Percentiles rank a stretch among this genome's conserved stretches.
phyloP scores from a whole-genome alignment of 805 yeast genomes.

The Pichia deserticola region DNA sequence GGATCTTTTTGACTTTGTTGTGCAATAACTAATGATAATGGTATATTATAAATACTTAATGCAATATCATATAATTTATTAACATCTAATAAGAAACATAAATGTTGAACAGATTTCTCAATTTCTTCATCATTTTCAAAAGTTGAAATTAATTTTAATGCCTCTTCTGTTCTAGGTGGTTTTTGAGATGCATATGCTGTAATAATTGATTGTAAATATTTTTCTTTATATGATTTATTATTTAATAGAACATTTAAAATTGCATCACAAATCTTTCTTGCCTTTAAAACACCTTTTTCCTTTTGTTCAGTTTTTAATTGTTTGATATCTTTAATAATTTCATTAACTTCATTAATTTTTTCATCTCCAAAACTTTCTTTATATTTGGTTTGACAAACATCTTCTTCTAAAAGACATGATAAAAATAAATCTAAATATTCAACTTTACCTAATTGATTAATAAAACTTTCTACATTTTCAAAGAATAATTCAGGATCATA shows the following conservation, averaged over 20 bases:
- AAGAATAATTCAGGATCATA: constrained; percentile 68
- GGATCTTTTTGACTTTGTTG: constrained; percentile 98
- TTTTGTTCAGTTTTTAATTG: constrained; percentile 4
- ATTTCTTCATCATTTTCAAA: constrained; percentile 39
- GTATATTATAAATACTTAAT: constrained; percentile 74
- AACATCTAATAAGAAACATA: constrained; percentile 87
- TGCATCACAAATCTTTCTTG: constrained; percentile 71
- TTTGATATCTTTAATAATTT: constrained; percentile 3
- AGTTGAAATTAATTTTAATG: constrained; percentile 55
- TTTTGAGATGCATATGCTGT: constrained; percentile 90
- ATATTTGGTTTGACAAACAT: constrained; percentile 76
- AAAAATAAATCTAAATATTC: constrained; percentile 82
- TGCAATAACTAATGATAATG: constrained; percentile 74
- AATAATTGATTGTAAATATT: constrained; percentile 67
- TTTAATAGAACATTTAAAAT: constrained; percentile 48
- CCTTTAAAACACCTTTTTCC: constrained; percentile 34
- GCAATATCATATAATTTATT: constrained; percentile 74
- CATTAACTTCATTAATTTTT: background rate
- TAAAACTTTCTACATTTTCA: constrained; percentile 55
- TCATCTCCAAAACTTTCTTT: constrained; percentile 49
- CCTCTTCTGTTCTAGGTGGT: constrained; percentile 78
- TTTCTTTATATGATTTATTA: constrained; percentile 39
- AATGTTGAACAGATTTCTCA: constrained; percentile 66
- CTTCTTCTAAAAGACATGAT: constrained; percentile 79
- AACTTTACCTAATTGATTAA: constrained; percentile 60